A percentile compares a stretch with the other conserved stretches of the same genome.
Evolutionary conservation across 2,329 filamentous ascomycete species (phyloP).

Genomic region (Pyrenochaeta sp.): DNA sequence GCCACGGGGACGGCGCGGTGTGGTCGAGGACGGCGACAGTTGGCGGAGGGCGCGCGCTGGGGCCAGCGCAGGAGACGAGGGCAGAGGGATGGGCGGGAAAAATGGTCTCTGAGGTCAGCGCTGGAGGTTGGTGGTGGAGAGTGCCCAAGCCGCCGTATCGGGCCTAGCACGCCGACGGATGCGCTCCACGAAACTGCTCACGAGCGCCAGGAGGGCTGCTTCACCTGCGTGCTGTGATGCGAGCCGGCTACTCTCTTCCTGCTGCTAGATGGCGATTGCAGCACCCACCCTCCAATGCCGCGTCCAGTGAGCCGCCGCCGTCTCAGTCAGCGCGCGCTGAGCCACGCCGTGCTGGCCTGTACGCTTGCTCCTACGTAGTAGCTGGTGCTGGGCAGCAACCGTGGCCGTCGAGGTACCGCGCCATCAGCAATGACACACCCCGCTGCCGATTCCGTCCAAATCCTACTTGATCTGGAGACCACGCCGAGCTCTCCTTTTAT

Average conservation of each 20-base stretch:
- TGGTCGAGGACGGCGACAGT: constrained; percentile 11
- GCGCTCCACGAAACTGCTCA: too few species aligned
- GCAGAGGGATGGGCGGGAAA: not conserved
- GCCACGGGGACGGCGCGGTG: constrained; percentile 5
- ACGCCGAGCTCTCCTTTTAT: too few species aligned
- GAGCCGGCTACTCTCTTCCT: not conserved
- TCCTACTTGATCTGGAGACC: too few species aligned
- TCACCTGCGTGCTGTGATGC: constrained; percentile 1
- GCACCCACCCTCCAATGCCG: too few species aligned
- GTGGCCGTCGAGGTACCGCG: too few species aligned
- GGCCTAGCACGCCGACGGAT: constrained; percentile 1
- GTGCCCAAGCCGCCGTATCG: constrained; percentile 2
- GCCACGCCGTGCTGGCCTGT: not conserved
- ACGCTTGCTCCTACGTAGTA: too few species aligned
- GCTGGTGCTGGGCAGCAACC: too few species aligned
- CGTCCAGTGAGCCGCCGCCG: not conserved
- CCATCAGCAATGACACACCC: too few species aligned
- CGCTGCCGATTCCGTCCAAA: too few species aligned
- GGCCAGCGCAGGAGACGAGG: constrained; percentile 16
- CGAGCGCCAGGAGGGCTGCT: too few species aligned
- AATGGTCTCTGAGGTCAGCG: constrained; percentile 11
- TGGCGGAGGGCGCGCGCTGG: constrained; percentile 15
- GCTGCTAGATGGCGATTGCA: too few species aligned
- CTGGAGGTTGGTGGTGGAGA: constrained; percentile 8
- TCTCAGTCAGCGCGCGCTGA: not conserved